Conservation (phyloP, 352 stramenopile genomes). For the Globisporangium yorkense region DNA sequence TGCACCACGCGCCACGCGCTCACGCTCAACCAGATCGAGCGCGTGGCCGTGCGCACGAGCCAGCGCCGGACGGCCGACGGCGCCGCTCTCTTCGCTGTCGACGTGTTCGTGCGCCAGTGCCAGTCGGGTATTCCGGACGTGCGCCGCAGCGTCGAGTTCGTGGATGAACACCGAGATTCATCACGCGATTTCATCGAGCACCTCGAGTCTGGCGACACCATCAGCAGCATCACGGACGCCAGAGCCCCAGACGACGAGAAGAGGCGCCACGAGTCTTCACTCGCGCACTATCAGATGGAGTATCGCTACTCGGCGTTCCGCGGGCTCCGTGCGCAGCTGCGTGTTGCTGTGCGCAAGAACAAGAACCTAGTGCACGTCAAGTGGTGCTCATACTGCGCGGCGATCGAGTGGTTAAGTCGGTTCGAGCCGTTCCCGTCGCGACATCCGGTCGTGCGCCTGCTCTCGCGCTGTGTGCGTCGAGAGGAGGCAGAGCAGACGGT, state of each 20-base stretch:
- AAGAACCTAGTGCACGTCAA: conserved; percentile 31
- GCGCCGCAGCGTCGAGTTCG: conserved; percentile 10
- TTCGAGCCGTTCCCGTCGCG: conserved; percentile 42
- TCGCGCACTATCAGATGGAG: conserved; percentile 28
- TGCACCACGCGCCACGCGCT: conserved; percentile 40
- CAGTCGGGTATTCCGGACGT: conserved; percentile 42
- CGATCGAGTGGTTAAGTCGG: conserved; percentile 30
- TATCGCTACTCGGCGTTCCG: conserved; percentile 56
- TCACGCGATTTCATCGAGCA: not conserved
- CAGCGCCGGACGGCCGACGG: conserved; percentile 27
- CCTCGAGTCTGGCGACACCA: not conserved
- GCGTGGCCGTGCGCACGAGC: conserved; percentile 34
- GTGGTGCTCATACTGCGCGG: conserved; percentile 55
- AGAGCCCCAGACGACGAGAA: not conserved
- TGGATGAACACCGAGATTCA: conserved; percentile 1
- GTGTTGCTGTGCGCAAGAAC: conserved; percentile 15
- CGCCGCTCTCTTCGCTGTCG: conserved; percentile 45
- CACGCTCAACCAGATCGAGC: conserved; percentile 54
- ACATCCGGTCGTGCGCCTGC: conserved; percentile 16
- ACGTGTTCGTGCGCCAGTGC: conserved; percentile 31
- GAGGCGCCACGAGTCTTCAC: not conserved
- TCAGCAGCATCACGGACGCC: not conserved
- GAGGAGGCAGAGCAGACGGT: conserved; percentile 5
- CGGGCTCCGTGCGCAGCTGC: conserved; percentile 30
- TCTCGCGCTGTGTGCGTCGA: not conserved